Evolutionary conservation across 306 rosid species (phyloP), one percentile per base, ranked within the genome.

Genomic region (Trifolium subterraneum): DNA sequence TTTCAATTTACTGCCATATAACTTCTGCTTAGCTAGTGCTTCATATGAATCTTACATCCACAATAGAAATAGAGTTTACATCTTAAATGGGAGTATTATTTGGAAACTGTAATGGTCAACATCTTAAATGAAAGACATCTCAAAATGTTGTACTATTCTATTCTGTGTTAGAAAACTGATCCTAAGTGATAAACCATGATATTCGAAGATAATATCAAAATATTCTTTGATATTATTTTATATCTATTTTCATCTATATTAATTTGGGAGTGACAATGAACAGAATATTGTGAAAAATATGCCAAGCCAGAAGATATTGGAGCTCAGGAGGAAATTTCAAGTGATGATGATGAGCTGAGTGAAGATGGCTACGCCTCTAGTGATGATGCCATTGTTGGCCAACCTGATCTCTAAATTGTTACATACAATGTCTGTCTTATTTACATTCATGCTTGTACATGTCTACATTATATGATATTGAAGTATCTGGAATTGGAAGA

Each of bases 281-380:
- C 90, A 93, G 98, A 91, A 70, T 93, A 79, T 66, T 81, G 93
- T 79, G 86, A 90, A 84, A 90, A 79, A 72, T 87, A 86, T 84
- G 98, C 98, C 25, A 90, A 89, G 80, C 82, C 96, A 7, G 93
- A 89, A 84, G 93, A 90, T 64, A 51, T 86, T 64, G 93, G 87
- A 42, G 87, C 86, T 2, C 50, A 66, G 45, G 97, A 89, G 70
- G 92, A 86, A 81, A 79, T 68, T 54, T 88, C 93, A 3, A 86
- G 88, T 25, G 93, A 90, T 7, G 93, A 90, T 7, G 98, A 87
- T 67, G 96, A 93, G 83, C 79, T 80, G 81, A 88, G 90, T 72
- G 98, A 89, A 79, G 96, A 85, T 71, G 96, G 87, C 56, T 86
- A 81, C 76, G 83, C 81, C 78, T 88, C 93, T 47, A 78, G 84